phyloP scores from a whole-genome alignment of 495 filamentous ascomycete species.

The Aspergillus asperescens region DNA sequence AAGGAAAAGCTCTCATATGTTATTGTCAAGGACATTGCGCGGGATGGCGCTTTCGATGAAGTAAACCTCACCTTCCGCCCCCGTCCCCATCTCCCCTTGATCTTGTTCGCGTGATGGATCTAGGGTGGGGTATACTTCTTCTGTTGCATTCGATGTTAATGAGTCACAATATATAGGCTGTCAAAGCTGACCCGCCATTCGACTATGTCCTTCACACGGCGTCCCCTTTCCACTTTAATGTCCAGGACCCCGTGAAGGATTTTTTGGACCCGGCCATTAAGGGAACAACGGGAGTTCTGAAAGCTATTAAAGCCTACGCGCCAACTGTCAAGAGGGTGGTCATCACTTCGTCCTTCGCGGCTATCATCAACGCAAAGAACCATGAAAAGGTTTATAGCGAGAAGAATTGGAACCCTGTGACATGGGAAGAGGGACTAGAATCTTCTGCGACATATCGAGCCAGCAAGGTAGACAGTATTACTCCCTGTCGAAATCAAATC shows the following conservation, averaged over 20 bases:
- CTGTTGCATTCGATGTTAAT: too few relatives aligned
- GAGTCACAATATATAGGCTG: too few relatives aligned
- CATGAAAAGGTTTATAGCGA: slow-evolving; percentile 60
- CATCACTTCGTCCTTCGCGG: slow-evolving; percentile 81
- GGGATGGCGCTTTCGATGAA: slow-evolving; percentile 70
- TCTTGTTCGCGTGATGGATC: too few relatives aligned
- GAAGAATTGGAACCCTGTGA: slow-evolving; percentile 79
- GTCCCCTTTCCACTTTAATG: slow-evolving; percentile 74
- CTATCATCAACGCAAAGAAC: slow-evolving; percentile 54
- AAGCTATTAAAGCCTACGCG: slow-evolving; percentile 66
- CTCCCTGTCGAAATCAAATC: not conserved
- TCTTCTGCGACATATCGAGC: slow-evolving; percentile 60
- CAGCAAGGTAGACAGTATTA: slow-evolving; percentile 62
- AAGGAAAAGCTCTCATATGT: slow-evolving; percentile 65
- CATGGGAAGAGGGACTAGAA: slow-evolving; percentile 59
- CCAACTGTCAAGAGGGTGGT: slow-evolving; percentile 77
- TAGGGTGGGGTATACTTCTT: too few relatives aligned
- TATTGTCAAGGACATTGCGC: slow-evolving; percentile 79
- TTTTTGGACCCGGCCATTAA: slow-evolving; percentile 79
- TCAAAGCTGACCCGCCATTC: slow-evolving; percentile 65
- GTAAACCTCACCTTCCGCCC: too few relatives aligned
- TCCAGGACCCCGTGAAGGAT: slow-evolving; percentile 68
- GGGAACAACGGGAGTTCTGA: slow-evolving; percentile 76
- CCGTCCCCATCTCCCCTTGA: too few relatives aligned
- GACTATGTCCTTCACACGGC: slow-evolving; percentile 88